These are phyloP conservation scores for Melaleuca quinquenervia DNA, from an alignment of 345 rosid genomes.

Conservation along the genomic window DNA sequence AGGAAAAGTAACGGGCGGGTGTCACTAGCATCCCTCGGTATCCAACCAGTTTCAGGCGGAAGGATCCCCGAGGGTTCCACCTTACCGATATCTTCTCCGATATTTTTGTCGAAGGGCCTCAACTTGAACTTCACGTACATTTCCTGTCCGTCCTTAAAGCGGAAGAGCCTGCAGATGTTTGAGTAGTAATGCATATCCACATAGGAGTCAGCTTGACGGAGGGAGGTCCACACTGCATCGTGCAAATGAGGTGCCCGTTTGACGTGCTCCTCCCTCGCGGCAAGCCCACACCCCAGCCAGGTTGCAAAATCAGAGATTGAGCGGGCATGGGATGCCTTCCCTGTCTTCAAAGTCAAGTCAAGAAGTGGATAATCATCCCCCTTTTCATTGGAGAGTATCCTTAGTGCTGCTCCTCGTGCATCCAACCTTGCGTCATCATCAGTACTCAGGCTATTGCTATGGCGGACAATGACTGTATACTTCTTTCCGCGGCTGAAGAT, in stretches of 20 bases:
- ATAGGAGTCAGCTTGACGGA: conserved; percentile 33
- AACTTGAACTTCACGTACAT: conserved; percentile 59
- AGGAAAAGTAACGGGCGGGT: conserved; percentile 51
- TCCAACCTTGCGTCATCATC: conserved; percentile 70
- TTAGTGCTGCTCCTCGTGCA: conserved; percentile 52
- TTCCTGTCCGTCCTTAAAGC: conserved; percentile 46
- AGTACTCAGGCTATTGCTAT: conserved; percentile 63
- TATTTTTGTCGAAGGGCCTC: conserved; percentile 29
- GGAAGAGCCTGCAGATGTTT: conserved; percentile 43
- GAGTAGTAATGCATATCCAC: conserved; percentile 51
- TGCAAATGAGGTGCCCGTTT: conserved; percentile 42
- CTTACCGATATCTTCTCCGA: conserved; percentile 41
- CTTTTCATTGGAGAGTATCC: conserved; percentile 26
- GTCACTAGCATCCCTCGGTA: conserved; percentile 44
- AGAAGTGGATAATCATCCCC: conserved; percentile 18
- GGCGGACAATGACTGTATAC: conserved; percentile 36
- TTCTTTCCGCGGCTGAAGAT: conserved; percentile 37
- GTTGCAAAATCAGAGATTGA: conserved; percentile 52
- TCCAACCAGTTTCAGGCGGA: conserved; percentile 76
- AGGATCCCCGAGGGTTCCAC: conserved; percentile 55
- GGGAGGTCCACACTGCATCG: conserved; percentile 59
- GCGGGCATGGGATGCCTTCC: conserved; percentile 57
- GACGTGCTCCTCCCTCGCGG: conserved; percentile 53
- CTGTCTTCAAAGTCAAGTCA: conserved; percentile 58
- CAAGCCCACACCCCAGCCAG: conserved; percentile 63